Evolutionary conservation across 2,329 filamentous ascomycete genomes (phyloP), one percentile per base, ranked within the genome.

Genomic region (Volutella citrinella): DNA sequence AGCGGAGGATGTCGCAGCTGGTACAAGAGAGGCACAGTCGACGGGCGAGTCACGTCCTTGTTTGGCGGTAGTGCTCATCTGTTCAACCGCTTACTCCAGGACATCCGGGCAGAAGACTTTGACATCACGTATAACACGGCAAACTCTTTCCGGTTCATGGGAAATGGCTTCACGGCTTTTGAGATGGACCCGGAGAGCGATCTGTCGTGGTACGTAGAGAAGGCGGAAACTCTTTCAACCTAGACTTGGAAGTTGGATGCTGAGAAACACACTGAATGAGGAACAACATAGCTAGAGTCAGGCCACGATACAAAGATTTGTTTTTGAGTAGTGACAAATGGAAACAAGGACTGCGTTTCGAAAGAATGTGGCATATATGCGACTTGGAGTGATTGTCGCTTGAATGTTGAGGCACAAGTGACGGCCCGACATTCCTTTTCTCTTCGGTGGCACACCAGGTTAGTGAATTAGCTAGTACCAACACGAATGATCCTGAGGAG

Each of bases 131-230:
- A 49, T 6, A 50, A 43, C 10, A 49, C 46, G 1, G 14, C 14
- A 1, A 49, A 49, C 10, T 36, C 46, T 2, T 49, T 50, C n/a
- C 30, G 46, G 3, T 50, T 49, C 7, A 48, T 49, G 43, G 46
- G 46, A 0, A 45, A 45, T 26, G 46, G 46, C 4, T 49, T 49
- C 5, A 49, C 46, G 2, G 46, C 30, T 6, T 49, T 49, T 37
- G 46, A 49, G 41, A 45, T 49, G 41, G 42, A 49, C 23, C 41
- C 41, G 2, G 34, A 45, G 26, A 49, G 43, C 18, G 46, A 49
- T 29, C 10, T 49, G 3, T 39, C 36, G 1, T 49, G 46, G 46
- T 49, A 49, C 10, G 46, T 49, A 2, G 46, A 49, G 25, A 49
- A 50, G 17, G 46, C 46, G 0, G 46, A 49, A 13, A 33, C 38